Conservation (phyloP, 2,329 filamentous ascomycete species). For the Pyricularia grisea region DNA sequence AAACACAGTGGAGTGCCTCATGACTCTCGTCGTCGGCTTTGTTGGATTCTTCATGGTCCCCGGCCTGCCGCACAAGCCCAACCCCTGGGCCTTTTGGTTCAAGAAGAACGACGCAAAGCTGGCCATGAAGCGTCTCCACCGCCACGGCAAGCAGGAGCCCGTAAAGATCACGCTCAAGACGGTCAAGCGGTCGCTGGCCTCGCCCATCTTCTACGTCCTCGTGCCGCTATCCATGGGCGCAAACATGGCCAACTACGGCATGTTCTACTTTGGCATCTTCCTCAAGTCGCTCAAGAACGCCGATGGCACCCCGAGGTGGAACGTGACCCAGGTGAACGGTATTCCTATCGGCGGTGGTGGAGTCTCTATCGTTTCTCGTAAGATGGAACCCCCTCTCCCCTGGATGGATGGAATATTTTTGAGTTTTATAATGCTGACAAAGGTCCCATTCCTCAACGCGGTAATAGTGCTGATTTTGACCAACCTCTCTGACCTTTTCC, state of each 20-base stretch:
- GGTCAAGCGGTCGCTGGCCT: slow-evolving; percentile 30
- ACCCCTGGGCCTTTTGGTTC: slow-evolving; percentile 34
- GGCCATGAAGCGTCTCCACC: slow-evolving; percentile 30
- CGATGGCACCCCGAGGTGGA: slow-evolving; percentile 31
- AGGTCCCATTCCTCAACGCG: not conserved
- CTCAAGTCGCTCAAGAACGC: slow-evolving; percentile 27
- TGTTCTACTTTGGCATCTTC: slow-evolving; percentile 34
- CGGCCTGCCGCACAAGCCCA: slow-evolving; percentile 29
- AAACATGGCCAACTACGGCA: slow-evolving; percentile 35
- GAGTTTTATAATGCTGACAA: not conserved
- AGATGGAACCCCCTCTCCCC: not conserved
- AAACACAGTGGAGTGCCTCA: slow-evolving; percentile 25
- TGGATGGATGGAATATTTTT: not conserved
- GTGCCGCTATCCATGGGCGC: slow-evolving; percentile 32
- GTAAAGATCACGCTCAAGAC: slow-evolving; percentile 33
- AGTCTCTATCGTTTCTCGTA: slow-evolving; percentile 33
- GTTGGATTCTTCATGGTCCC: slow-evolving; percentile 39
- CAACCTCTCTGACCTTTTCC: slow-evolving; percentile 36
- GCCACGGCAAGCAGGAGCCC: slow-evolving; percentile 33
- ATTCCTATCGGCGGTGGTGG: slow-evolving; percentile 38
- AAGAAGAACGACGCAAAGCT: slow-evolving; percentile 28
- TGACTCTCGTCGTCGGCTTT: slow-evolving; percentile 40
- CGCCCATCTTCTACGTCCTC: slow-evolving; percentile 36
- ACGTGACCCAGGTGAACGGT: slow-evolving; percentile 32
- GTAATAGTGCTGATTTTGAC: slow-evolving; percentile 41